Base-by-base conservation (phyloP, 345 rosid species). In the Rhizophora mangle region DNA sequence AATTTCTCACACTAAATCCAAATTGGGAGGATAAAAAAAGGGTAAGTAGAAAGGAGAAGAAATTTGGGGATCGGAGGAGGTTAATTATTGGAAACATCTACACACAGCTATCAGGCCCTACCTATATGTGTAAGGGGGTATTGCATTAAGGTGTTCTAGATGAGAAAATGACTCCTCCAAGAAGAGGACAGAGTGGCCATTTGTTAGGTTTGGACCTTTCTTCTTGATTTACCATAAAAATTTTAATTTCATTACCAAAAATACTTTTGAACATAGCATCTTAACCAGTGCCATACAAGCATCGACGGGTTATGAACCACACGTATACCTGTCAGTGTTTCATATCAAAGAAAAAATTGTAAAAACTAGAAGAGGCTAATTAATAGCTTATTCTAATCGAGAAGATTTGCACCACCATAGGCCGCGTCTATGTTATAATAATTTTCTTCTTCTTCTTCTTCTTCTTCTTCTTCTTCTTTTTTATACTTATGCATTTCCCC, bases 81-180 rank as follows among this genome's bases (percentile, higher is more conserved):
- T 62, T 30, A 71, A 19, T 30, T 8, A 68, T 72, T 43, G 21
- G 80, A 80, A 76, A 81, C 78, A 84, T 79, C 80, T 76, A 81
- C 82, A 81, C 82, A 82, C 55, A 78, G 84, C 74, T 73, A 73
- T 63, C 58, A 72, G 85, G 86, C 52, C 81, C 85, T 74, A 82
- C 88, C 85, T 74, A 82, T 86, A 78, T n/a, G 69, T 34, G 60
- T 65, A 60, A 51, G 11, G 73, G 11, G 72, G 64, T 34, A 73
- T 70, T 75, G 72, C 67, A 32, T 70, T 62, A 30, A 60, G 55
- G 79, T 64, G 62, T 84, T 83, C 60, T 82, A 76, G 86, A 78
- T 61, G 73, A 79, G 98, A 91, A 77, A 89, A 71, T 74, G 98
- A 89, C 97, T 62, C 80, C 74, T 81, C 92, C 77, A 74, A 55